Base-by-base conservation (phyloP, 306 rosid genomes). In the Trifolium subterraneum region DNA sequence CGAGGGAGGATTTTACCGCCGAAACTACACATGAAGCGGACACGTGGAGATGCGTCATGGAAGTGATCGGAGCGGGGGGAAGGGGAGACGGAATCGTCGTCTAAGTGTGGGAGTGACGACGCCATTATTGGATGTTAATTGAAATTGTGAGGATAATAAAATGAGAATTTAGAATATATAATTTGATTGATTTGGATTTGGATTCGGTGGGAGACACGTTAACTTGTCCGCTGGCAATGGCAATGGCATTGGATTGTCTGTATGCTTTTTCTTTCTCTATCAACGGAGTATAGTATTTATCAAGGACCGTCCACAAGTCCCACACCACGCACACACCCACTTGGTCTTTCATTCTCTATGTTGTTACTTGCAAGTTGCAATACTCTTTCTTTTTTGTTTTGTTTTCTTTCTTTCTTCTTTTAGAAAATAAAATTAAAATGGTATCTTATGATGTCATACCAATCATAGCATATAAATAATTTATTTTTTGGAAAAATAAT, bases 21-120 rank as follows among this genome's bases (percentile, higher is more conserved):
- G 78, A 92, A 95, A 80, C 99, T 95, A 85, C 98, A 92, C 99
- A 95, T 95, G 83, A 95, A 88, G 12, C 98, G 90, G 64, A 86
- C 88, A 10, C 88, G 96, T 4, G 88, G 36, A 10, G 74, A 81
- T 0, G 54, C 73, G 4, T 90, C 92, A 19, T 80, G 79, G 20
- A 76, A 81, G 68, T 75, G 64, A 42, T 87, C 97, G 18, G 91
- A 88, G 72, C 96, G 90, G 3, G 99, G 99, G 23, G 97, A 86
- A 2, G 98, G 88, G 8, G 90, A 74, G 6, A 85, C 85, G 1
- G 99, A 92, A 78, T 95, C 97, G 11, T 80, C 68, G 66, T 94
- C 96, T 10, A 81, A 41, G 62, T 60, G 70, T 1, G 92, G 85
- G 62, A 71, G 70, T 18, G 92, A 86, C 4, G 63, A 56, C 16